phyloP scores from a whole-genome alignment of 2,329 filamentous ascomycete genomes.

The Pseudopyrenochaeta lycopersici region DNA sequence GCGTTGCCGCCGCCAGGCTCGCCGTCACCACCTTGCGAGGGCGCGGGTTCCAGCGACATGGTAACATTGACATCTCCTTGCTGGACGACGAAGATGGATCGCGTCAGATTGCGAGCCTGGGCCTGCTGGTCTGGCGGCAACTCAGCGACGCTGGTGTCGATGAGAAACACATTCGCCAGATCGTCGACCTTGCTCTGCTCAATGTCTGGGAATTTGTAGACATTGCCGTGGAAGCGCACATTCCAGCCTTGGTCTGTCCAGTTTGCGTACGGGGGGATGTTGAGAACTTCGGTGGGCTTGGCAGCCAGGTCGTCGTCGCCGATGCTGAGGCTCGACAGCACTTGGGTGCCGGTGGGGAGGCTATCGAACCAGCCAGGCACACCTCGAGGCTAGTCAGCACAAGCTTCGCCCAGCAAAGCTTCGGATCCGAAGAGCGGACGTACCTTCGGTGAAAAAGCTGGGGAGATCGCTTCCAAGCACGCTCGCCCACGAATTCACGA shows the following conservation, averaged over 20 bases:
- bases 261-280: constrained; percentile 73
- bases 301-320: constrained; percentile 67
- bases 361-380: constrained; percentile 72
- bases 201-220: constrained; percentile 81
- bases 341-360: constrained; percentile 69
- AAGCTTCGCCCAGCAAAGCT: constrained; percentile 25
- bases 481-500: constrained; percentile 43
- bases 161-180: constrained; percentile 74
- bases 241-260: constrained; percentile 83
- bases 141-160: constrained; percentile 68
- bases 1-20: constrained; percentile 60
- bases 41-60: constrained; percentile 68
- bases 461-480: constrained; percentile 47
- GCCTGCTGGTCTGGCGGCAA: constrained; percentile 67
- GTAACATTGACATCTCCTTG: constrained; percentile 71
- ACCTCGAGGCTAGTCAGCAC: constrained; percentile 44
- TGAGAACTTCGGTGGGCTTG: constrained; percentile 74
- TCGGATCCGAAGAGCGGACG: constrained; percentile 4
- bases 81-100: constrained; percentile 78
- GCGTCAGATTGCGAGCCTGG: constrained; percentile 77
- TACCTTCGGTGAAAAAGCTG: constrained; percentile 49
- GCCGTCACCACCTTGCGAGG: constrained; percentile 63
- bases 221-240: constrained; percentile 78
- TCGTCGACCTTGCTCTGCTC: constrained; percentile 70
- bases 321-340: constrained; percentile 69